Evolutionary conservation across 208 protist species (phyloP), one percentile per base, ranked within the genome.

Genomic region (Novymonas esmeraldas): DNA sequence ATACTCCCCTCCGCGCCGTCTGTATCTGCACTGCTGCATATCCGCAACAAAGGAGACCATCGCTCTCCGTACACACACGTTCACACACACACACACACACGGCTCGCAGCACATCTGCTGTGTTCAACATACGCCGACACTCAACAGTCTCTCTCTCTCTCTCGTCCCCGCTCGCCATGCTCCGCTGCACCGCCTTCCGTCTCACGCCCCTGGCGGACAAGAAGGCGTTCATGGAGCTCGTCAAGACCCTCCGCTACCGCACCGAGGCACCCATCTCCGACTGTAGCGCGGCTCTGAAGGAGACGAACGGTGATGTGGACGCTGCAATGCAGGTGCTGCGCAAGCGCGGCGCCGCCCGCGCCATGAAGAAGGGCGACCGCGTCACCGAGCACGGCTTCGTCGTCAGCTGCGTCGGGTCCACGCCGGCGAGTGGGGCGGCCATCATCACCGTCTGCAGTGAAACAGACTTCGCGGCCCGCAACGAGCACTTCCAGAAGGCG

Each of bases 391-490:
- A 96, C 62, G 93, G 93, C 57, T 85, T 90, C 64, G 81, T 94
- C 33, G 88, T 92, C 18, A 76, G 81, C 59, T 92, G 86, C 62
- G 71, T 89, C n/a, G 78, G 73, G n/a, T 54, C 48, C 26, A 60
- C 58, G 11, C 85, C 83, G 28, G 66, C 72, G 6, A 68, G 54
- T 54, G 85, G 85, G 5, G 87, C 77, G 0, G 87, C 79, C 20
- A 81, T 95, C 42, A 81, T 97, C 13, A 89, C 84, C 31, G 61
- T 98, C 46, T 94, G 88, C 76, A 88, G 79, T 64, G 91, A 98
- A 51, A 98, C 94, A 1, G 94, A 98, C 70, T 98, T 98, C 57
- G 94, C 91, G 14, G 85, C 89, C 22, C 85, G 90, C 57, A 94
- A 87, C 68, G 64, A 74, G 57, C 80, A 93, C 56, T 96, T 96